A percentile compares a stretch with the other conserved stretches of the same genome.
Conservation (phyloP, 306 rosid species). For the Casuarina cunninghamiana region DNA sequence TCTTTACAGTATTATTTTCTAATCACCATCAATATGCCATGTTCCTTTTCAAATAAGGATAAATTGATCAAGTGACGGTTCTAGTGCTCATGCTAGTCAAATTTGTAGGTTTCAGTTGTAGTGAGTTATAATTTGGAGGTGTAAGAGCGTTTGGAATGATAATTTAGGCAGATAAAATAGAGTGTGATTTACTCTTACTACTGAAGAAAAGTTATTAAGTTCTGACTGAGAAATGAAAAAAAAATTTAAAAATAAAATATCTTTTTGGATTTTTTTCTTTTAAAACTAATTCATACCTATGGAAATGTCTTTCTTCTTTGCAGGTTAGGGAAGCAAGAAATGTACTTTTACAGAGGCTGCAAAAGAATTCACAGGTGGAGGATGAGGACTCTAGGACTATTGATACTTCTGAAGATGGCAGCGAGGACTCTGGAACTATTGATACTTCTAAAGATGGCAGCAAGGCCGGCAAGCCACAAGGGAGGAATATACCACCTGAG, state of each 20-base stretch:
- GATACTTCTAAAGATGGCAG: constrained; percentile 32
- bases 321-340: constrained; percentile 83
- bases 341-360: constrained; percentile 52
- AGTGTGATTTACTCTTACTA: background rate
- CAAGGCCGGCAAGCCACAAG: constrained; percentile 32
- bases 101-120: too few relatives aligned
- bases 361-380: constrained; percentile 40
- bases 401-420: constrained; percentile 32
- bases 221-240: background rate
- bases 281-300: background rate
- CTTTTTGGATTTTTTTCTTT: background rate
- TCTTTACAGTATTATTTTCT: too few relatives aligned
- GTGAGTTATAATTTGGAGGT: too few relatives aligned
- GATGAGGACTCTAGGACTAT: constrained; percentile 26
- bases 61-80: too few relatives aligned
- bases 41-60: too few relatives aligned
- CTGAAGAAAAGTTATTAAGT: background rate
- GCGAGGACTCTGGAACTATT: constrained; percentile 24
- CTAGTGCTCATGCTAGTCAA: too few relatives aligned
- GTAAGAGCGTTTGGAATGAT: too few relatives aligned
- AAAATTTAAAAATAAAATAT: background rate
- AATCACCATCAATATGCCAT: too few relatives aligned
- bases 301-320: constrained; percentile 14
- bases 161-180: too few relatives aligned
- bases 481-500: constrained; percentile 28